phyloP scores from a whole-genome alignment of 768 basidiomycete genomes.

The Termitomyces sp. region DNA sequence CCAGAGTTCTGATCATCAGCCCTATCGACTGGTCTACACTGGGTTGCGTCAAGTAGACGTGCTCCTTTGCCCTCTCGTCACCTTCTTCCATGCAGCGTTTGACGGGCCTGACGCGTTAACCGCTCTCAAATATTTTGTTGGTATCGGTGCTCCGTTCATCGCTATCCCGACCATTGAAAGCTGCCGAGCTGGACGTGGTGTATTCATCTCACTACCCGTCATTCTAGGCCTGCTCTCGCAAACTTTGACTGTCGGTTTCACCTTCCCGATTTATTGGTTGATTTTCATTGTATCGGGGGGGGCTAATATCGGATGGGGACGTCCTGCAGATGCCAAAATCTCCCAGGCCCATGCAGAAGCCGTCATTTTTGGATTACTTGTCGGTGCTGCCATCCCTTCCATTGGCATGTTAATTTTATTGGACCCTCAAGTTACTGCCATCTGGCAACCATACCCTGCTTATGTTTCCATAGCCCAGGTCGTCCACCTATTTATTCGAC shows the following conservation, averaged over 20 bases:
- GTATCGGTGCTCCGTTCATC: conserved; percentile 27
- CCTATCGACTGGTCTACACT: conserved; percentile 36
- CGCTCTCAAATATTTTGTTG: conserved; percentile 33
- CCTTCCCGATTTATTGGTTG: conserved; percentile 44
- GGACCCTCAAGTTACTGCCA: conserved; percentile 38
- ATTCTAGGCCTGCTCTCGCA: conserved; percentile 37
- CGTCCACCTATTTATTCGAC: conserved; percentile 34
- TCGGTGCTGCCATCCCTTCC: conserved; percentile 43
- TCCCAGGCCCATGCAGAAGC: conserved; percentile 46
- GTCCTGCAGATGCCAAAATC: conserved; percentile 18
- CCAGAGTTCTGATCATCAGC: conserved; percentile 10
- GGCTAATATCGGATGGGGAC: conserved; percentile 16
- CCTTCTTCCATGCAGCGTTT: conserved; percentile 42
- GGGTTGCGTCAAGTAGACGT: conserved; percentile 28
- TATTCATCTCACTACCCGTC: conserved; percentile 34
- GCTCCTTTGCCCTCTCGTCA: conserved; percentile 36
- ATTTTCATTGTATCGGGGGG: conserved; percentile 35
- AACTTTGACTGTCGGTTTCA: conserved; percentile 32
- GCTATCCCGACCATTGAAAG: conserved; percentile 39
- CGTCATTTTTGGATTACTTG: conserved; percentile 40
- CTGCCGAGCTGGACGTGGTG: conserved; percentile 28
- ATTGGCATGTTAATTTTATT: conserved; percentile 35
- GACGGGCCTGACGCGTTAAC: conserved; percentile 19
- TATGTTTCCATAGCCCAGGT: conserved; percentile 34
- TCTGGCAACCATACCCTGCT: conserved; percentile 53